Percentiles rank a stretch among this genome's conserved stretches.
phyloP scores from a whole-genome alignment of 2,329 filamentous ascomycete genomes.

The Pestalotiopsis sp. region DNA sequence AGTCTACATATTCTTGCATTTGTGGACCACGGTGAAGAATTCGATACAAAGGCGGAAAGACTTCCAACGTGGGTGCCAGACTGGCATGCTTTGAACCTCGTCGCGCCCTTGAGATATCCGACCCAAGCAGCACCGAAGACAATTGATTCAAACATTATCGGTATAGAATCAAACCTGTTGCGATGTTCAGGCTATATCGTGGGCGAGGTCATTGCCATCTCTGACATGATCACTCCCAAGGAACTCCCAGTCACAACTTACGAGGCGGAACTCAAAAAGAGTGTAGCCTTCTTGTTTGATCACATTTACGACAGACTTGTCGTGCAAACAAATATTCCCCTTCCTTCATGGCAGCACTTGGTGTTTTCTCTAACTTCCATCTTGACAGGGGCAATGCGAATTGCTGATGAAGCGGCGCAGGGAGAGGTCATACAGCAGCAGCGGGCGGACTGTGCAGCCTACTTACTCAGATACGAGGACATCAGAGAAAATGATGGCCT shows the following conservation, averaged over 20 bases:
- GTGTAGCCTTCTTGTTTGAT: not conserved
- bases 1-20: slow-evolving; percentile 6
- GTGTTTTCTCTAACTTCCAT: not conserved
- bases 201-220: not conserved
- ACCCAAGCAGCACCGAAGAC: slow-evolving; percentile 1
- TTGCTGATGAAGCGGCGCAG: not conserved
- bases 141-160: not conserved
- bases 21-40: slow-evolving; percentile 7
- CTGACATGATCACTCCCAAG: slow-evolving; percentile 10
- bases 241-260: slow-evolving; percentile 1
- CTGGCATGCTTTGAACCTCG: slow-evolving; percentile 2
- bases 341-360: not conserved
- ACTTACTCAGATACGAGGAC: not conserved
- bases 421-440: not conserved
- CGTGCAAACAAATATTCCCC: not conserved
- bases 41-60: not conserved
- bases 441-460: slow-evolving; percentile 7
- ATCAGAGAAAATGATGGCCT: not conserved
- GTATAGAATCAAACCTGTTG: not conserved
- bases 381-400: not conserved
- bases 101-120: slow-evolving; percentile 7
- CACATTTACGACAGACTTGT: slow-evolving; percentile 4
- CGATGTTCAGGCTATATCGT: not conserved
- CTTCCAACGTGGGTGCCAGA: slow-evolving; percentile 8
- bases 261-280: slow-evolving; percentile 5